These are phyloP conservation scores for Eucalyptus cladocalyx DNA, from an alignment of 345 rosid species.

Conservation along the genomic window DNA sequence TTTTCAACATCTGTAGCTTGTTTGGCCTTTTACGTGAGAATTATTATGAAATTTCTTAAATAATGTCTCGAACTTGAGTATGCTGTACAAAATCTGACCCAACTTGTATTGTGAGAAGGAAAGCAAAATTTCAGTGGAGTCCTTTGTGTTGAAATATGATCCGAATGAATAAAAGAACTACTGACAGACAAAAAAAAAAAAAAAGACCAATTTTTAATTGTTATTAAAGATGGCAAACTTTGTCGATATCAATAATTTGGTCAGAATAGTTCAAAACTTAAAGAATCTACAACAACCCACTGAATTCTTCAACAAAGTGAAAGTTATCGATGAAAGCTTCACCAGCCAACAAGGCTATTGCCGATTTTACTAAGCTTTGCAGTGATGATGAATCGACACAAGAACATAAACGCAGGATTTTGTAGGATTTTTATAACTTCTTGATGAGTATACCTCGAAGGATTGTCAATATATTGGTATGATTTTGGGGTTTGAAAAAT, in stretches of 20 bases:
- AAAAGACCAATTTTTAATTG: neutral
- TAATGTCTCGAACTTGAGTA: neutral
- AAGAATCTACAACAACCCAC: neutral
- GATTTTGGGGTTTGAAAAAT: neutral
- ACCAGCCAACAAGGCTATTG: neutral
- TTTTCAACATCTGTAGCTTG: neutral
- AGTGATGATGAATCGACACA: neutral
- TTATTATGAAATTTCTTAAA: neutral
- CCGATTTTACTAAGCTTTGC: neutral
- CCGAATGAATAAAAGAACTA: neutral
- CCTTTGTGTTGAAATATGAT: neutral
- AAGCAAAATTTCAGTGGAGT: neutral
- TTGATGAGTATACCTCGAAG: neutral
- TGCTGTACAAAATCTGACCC: neutral
- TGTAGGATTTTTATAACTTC: neutral
- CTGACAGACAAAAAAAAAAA: neutral
- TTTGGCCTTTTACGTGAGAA: neutral
- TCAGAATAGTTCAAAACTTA: neutral
- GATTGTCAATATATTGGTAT: neutral
- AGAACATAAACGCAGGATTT: neutral
- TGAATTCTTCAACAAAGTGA: neutral
- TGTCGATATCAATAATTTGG: neutral
- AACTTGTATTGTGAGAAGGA: neutral
- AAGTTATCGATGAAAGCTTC: neutral
- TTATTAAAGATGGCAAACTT: neutral